Evolutionary conservation across 1,284 basidiomycete genomes (phyloP).

Genomic region (Microbotryum scabiosae): DNA sequence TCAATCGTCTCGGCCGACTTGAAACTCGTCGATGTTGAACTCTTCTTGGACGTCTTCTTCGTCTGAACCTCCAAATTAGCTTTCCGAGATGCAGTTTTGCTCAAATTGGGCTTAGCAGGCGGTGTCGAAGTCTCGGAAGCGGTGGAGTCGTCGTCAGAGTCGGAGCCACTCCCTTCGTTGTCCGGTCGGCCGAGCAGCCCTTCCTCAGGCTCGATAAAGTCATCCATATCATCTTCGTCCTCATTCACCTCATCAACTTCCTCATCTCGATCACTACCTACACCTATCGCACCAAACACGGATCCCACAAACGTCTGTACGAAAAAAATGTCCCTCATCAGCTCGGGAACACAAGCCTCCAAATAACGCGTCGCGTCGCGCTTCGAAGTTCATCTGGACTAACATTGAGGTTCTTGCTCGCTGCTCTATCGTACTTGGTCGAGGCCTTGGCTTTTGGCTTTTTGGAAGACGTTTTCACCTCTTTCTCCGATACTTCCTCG

Average conservation of each 20-base stretch:
- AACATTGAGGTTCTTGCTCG: neutral
- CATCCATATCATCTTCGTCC: constrained; percentile 27
- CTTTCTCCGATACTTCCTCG: too few species aligned
- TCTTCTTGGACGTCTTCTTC: constrained; percentile 7
- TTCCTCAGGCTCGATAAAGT: constrained; percentile 12
- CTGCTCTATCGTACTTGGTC: neutral
- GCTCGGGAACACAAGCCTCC: neutral
- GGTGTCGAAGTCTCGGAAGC: constrained; percentile 5
- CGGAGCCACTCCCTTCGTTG: constrained; percentile 6
- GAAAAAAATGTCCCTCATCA: neutral
- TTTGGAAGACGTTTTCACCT: too few species aligned
- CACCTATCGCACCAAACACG: too few species aligned
- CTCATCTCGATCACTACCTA: constrained; percentile 54
- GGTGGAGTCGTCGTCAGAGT: constrained; percentile 9
- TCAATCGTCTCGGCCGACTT: neutral
- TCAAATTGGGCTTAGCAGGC: neutral
- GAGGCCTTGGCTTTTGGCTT: neutral
- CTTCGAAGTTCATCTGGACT: neutral
- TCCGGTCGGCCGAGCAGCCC: neutral
- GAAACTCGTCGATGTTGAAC: constrained; percentile 19
- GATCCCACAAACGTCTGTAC: neutral
- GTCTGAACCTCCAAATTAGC: neutral
- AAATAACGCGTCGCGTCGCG: neutral
- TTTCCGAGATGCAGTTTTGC: neutral
- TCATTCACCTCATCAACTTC: constrained; percentile 44